Evolutionary conservation across 345 rosid genomes (phyloP).

Genomic region (Syzygium grande): DNA sequence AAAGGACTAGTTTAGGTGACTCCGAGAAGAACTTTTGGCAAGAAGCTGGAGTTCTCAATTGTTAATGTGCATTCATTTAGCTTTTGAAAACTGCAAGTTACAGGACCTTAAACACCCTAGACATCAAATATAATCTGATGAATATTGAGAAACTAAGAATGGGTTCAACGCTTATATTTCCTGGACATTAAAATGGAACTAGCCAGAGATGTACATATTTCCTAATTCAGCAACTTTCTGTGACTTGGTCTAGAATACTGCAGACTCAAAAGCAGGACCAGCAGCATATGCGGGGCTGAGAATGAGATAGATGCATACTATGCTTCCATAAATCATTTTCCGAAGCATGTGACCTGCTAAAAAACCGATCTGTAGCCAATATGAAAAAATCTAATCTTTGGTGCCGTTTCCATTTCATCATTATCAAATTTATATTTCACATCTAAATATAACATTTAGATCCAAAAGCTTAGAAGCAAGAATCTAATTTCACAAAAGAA

Average conservation of each 20-base stretch:
- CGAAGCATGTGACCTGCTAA: neutral
- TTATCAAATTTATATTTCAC: neutral
- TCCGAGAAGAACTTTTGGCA: neutral
- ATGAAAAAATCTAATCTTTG: neutral
- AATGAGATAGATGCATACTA: neutral
- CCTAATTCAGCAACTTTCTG: neutral
- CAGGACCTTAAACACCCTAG: neutral
- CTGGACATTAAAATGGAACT: neutral
- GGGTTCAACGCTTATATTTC: neutral
- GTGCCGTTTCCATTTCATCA: neutral
- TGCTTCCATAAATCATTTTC: neutral
- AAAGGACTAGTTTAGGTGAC: neutral
- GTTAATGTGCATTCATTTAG: neutral
- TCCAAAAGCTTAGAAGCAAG: neutral
- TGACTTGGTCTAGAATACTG: neutral
- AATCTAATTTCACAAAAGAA: neutral
- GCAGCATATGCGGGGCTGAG: neutral
- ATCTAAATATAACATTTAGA: neutral
- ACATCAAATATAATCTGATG: neutral
- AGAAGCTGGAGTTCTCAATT: neutral
- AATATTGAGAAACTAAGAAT: neutral
- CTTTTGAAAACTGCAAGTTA: neutral
- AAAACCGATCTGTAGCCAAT: neutral
- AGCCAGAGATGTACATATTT: neutral
- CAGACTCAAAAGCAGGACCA: neutral